Base-by-base conservation (phyloP, 441 rosid genomes). In the Lepidium campestre region DNA sequence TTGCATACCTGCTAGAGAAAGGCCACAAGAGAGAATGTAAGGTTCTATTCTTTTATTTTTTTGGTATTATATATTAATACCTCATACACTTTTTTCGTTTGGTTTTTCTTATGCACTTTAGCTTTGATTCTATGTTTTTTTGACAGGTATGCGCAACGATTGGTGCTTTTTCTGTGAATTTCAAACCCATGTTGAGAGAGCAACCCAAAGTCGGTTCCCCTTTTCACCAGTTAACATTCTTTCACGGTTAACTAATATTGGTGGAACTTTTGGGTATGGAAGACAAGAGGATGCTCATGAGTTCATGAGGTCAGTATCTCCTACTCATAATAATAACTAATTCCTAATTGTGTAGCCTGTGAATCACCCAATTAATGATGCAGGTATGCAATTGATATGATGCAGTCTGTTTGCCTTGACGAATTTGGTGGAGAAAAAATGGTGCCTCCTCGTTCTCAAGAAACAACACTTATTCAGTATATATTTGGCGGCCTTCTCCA, bases 221-320 rank as follows among this genome's bases (percentile, higher is more conserved):
- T 94, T 94, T 75, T 94, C 99, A 47, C 99, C 99, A 23, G 77
- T 82, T 61, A 88, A 77, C 72, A 91, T 91, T 20, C 81, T 91
- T 20, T 91, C 98, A 14, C 83, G 90, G 27, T 62, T 94, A 73
- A 87, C 94, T 37, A 91, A 86, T 65, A 86, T 94, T 57, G 98
- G 98, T 61, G 94, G 99, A 67, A 94, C 89, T 77, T 96, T 94
- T 58, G 98, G 97, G 58, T 89, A 83, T 80, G 99, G 99, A 78
- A 88, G 89, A 82, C 98, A 94, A 71, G 99, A 94, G 82, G 99
- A 94, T 84, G 98, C 99, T 59, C 99, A 94, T 68, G 99, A 94
- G 74, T 86, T 91, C 72, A 91, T 94, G 98, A 94, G 99, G 99
- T 88, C 31, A 61, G 54, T 62, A 54, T 41, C 42, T 25, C 12